phyloP scores from a whole-genome alignment of 1,139 yeast genomes.

The Yamadazyma spencermartinsiae region DNA sequence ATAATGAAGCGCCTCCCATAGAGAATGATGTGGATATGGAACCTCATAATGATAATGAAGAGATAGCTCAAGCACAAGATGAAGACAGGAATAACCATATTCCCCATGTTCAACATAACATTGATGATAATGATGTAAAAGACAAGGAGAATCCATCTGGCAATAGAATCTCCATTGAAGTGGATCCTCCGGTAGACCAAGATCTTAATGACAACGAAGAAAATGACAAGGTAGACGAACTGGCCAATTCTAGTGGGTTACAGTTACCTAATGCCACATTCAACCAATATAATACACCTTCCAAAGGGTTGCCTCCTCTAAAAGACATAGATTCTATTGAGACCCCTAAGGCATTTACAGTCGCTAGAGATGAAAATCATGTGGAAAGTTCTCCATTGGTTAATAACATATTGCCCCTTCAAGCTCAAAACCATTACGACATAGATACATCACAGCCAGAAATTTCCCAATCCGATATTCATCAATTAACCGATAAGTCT shows the following conservation, averaged over 20 bases:
- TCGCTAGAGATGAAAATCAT: slow-evolving; percentile 25
- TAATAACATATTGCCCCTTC: slow-evolving; percentile 12
- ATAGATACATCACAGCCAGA: slow-evolving; percentile 5
- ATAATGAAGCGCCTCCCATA: no score
- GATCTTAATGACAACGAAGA: slow-evolving; percentile 7
- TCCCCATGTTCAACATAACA: no score
- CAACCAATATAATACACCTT: slow-evolving; percentile 41
- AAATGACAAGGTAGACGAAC: not conserved
- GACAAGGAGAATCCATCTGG: no score
- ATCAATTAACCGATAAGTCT: slow-evolving; percentile 1
- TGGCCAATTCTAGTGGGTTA: slow-evolving; percentile 5
- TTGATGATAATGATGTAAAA: no score
- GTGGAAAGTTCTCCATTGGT: slow-evolving; percentile 26
- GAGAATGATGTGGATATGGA: no score
- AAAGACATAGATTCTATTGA: slow-evolving; percentile 45
- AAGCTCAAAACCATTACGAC: not conserved
- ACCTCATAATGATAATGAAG: slow-evolving; percentile 3
- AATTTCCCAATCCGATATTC: slow-evolving; percentile 8
- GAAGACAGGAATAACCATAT: slow-evolving; percentile 8
- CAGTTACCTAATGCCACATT: slow-evolving; percentile 6
- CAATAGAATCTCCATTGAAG: not conserved
- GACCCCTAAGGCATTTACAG: slow-evolving; percentile 45
- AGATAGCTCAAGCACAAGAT: slow-evolving; percentile 3
- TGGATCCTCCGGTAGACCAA: slow-evolving; percentile 7
- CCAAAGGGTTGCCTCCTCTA: slow-evolving; percentile 43